Evolutionary conservation across 371 early-diverging fungal genomes (phyloP), one percentile per base, ranked within the genome.

Genomic region (Mucor velutinosus): DNA sequence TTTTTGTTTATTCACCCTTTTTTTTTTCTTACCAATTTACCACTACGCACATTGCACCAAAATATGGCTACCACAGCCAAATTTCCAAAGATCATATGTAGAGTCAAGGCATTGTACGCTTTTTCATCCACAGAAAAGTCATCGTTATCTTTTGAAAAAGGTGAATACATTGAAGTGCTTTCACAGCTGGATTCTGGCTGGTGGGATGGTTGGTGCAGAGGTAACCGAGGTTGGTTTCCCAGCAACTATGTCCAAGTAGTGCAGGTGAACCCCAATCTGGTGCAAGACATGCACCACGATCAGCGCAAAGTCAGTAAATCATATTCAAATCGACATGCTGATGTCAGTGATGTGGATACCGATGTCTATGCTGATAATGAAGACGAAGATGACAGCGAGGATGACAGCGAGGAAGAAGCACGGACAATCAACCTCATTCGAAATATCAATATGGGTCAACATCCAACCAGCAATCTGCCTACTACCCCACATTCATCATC

Each of bases 141-240:
- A 45, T 87, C 90, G n/a, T 84, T 97, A 62, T 82, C 88, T 19
- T 95, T 97, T 66, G 78, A 87, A 19, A 86, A 90, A 69, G 94
- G 90, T 69, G 96, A 95, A 67, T 83, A 89, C 58, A 91, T 96
- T 66, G 89, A 93, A 70, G 96, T 97, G 3, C 82, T 93, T 32
- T 83, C 89, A 6, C 90, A 92, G 61, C 88, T 95, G 53, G 89
- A 90, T 63, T 88, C 94, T 10, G 97, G 97, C 15, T 97, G 97
- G 97, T 97, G 97, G 97, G 93, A 96, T 77, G 94, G 93, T 19
- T 78, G 75, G 79, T 83, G 89, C 69, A 83, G 83, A 69, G 89
- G 86, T 39, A 76, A 76, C 65, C 86, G 89, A 62, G 96, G 95
- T 32, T 96, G 96, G 96, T 95, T 96, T 79, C 97, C 96, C 1